Base-by-base conservation (phyloP, 2,329 filamentous ascomycete genomes). In the Neocatenulostroma microsporum region DNA sequence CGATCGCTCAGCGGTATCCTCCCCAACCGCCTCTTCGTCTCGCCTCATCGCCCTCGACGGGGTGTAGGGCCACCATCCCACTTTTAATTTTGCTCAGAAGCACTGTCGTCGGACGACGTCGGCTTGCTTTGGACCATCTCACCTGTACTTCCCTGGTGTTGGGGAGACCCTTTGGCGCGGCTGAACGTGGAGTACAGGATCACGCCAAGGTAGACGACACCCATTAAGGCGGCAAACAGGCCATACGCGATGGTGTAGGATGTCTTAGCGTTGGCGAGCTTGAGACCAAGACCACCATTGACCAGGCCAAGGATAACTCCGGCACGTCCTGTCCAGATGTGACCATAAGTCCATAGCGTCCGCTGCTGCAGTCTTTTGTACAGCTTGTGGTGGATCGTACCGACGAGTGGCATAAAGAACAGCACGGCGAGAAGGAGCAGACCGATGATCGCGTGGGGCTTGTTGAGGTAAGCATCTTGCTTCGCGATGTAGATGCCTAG, bases 201-300 rank as follows among this genome's bases (percentile, higher is more conserved):
- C 10, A 44, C 44, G 18, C 38, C 48, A 15, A 67, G 40, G 45
- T 70, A 72, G 3, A 57, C 39, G 3, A 66, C 23, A 15, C 60
- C 68, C 39, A 75, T 57, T 9, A 73, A 36, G 2, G 57, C 71
- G 20, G 69, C 67, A 35, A 73, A 49, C 3, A 73, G 64, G 3
- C 60, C 61, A 44, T 74, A 74, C 1, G 63, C 68, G 40, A 73
- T 68, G 26, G 31, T 39, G 26, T 34, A 24, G 12, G 29, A 36
- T 17, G 11, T 26, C 13, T 45, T 50, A 30, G 58, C 62, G 17
- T 64, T 58, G 4, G 69, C 66, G 13, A 73, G 56, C 39, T 59
- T 54, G 21, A 76, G 63, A 0, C 73, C 73, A 1, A 76, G 53
- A 1, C 72, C 73, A n/a, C 70, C 73, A 48, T 76, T 76, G 51